Base-by-base conservation (phyloP, 208 protist genomes). In the Acanthamoeba royreba region DNA sequence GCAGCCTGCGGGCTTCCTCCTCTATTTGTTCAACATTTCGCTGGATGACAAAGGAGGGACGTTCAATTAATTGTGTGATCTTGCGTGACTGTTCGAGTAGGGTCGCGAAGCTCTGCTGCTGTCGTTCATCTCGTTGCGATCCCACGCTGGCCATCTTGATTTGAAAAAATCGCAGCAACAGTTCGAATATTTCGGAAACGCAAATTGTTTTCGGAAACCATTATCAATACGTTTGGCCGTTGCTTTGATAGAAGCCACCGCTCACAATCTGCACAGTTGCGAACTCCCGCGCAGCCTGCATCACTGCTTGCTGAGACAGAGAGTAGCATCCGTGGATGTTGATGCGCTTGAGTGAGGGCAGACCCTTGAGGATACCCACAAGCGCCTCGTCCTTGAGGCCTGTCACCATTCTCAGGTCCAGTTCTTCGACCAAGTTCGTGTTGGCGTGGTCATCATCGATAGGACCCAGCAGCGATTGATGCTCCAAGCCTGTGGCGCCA, bases 21-120 rank as follows among this genome's bases (percentile, higher is more conserved):
- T 85, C 74, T 0, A 85, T 85, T 53, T 85, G 74, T 38, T 85
- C 74, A 55, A 85, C 38, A 85, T 85, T 85, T 47, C 74, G 43
- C 25, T 85, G 42, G 9, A 85, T 85, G 42, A 85, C 74, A n/a
- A n/a, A n/a, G 11, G 47, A 85, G 9, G 74, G 74, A 40, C 74
- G 74, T 4, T 85, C 74, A 22, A 85, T 85, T 25, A n/a, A 38
- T 4, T 85, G 19, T 85, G 74, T 53, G 74, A 85, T 63, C n/a
- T 90, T 45, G 7, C 46, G 13, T 28, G 83, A 90, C 28, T 69
- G 4, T 11, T 72, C 46, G 4, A 69, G 52, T 0, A 69, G 38
- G 22, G 49, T 11, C 0, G 83, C 17, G 17, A 69, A 90, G 49
- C n/a, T n/a, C n/a, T n/a, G n/a, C n/a, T n/a, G n/a, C n/a, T n/a